phyloP scores from a whole-genome alignment of 495 filamentous ascomycete species.

The Tuber brumale region DNA sequence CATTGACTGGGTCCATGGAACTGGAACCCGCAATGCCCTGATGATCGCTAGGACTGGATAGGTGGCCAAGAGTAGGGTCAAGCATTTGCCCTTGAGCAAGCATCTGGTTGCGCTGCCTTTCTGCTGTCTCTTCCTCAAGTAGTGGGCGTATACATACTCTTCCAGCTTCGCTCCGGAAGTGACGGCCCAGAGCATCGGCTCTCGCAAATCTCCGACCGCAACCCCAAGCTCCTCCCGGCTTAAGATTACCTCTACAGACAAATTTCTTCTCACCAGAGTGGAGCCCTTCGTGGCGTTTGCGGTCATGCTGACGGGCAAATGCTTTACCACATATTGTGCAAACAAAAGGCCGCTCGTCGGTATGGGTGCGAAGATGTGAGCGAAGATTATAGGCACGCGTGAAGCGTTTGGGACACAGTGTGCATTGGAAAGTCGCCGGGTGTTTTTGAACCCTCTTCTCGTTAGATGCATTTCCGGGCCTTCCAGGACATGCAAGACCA shows the following conservation, averaged over 20 bases:
- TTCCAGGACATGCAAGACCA: slow-evolving; percentile 79
- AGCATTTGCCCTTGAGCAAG: slow-evolving; percentile 53
- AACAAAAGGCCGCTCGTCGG: slow-evolving; percentile 88
- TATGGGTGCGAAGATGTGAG: slow-evolving; percentile 87
- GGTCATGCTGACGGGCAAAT: slow-evolving; percentile 87
- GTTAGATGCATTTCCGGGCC: slow-evolving; percentile 58
- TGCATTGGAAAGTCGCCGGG: slow-evolving; percentile 85
- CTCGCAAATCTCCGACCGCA: slow-evolving; percentile 90
- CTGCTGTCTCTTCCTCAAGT: slow-evolving; percentile 78
- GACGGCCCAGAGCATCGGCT: slow-evolving; percentile 90
- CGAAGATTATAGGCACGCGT: slow-evolving; percentile 85
- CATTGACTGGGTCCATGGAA: slow-evolving; percentile 51
- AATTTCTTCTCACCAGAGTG: slow-evolving; percentile 96
- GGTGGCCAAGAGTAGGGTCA: slow-evolving; percentile 48
- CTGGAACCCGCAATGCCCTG: slow-evolving; percentile 41
- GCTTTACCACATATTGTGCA: slow-evolving; percentile 95
- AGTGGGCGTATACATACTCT: slow-evolving; percentile 93
- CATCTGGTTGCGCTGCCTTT: slow-evolving; percentile 55
- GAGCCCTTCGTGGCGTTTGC: slow-evolving; percentile 83
- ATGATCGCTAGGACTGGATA: slow-evolving; percentile 24
- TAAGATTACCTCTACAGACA: slow-evolving; percentile 84
- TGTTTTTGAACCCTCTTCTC: slow-evolving; percentile 89
- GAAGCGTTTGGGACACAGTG: slow-evolving; percentile 76
- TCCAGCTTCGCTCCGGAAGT: slow-evolving; percentile 93
- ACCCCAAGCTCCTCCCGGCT: slow-evolving; percentile 77